Evolutionary conservation across 1,284 basidiomycete genomes (phyloP).

Genomic region (Ceratobasidium sp.): DNA sequence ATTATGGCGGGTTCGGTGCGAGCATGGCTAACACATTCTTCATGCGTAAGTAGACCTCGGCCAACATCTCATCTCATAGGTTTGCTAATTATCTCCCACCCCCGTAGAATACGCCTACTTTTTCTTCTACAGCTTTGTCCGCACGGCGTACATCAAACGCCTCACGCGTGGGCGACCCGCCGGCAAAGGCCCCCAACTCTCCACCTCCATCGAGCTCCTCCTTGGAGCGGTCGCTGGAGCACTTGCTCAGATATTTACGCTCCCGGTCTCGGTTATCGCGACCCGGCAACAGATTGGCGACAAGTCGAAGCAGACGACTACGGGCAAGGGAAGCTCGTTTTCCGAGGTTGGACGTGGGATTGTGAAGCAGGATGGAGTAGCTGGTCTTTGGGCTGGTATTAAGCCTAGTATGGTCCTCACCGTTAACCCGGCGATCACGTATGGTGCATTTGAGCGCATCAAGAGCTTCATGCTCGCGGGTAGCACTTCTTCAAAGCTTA

Average conservation of each 20-base stretch:
- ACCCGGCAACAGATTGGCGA: conserved; percentile 92
- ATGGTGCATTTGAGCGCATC: conserved; percentile 93
- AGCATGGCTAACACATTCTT: conserved; percentile 99
- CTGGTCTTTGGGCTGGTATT: conserved; percentile 94
- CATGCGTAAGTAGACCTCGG: conserved; percentile 74
- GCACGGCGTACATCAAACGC: conserved; percentile 82
- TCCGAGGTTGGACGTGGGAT: conserved; percentile 86
- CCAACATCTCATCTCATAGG: conserved; percentile 1
- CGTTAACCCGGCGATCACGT: conserved; percentile 98
- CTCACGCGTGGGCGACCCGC: conserved; percentile 65
- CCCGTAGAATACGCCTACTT: conserved; percentile 97
- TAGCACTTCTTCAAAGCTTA: conserved; percentile 64
- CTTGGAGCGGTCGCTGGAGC: conserved; percentile 94
- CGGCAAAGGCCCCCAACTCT: conserved; percentile 68
- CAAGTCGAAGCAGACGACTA: conserved; percentile 32
- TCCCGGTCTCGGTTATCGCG: conserved; percentile 97
- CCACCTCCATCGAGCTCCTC: conserved; percentile 83
- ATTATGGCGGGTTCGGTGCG: conserved; percentile 95
- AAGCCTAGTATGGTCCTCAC: conserved; percentile 94
- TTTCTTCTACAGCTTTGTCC: conserved; percentile 96
- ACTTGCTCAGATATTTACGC: conserved; percentile 97
- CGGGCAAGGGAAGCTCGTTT: conserved; percentile 72
- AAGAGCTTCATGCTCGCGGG: conserved; percentile 74
- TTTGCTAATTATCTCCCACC: conserved; percentile 9
- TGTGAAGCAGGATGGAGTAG: conserved; percentile 89